Base-by-base conservation (phyloP, 1,284 basidiomycete species). In the Singerocomus inundabilis region DNA sequence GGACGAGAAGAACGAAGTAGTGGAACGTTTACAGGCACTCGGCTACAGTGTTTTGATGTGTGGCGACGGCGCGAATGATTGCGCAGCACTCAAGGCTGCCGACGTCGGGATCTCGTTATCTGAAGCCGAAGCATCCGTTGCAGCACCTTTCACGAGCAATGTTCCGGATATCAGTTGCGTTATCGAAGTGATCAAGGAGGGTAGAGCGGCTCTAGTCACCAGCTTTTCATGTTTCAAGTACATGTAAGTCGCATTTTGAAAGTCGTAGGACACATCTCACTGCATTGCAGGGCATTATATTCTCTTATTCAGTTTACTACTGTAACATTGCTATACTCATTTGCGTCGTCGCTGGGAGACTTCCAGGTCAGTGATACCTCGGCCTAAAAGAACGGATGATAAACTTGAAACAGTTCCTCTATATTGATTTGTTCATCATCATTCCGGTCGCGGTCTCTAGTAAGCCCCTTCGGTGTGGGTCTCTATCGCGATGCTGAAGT, bases 191-290 rank as follows among this genome's bases (percentile, higher is more conserved):
- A 97, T 99, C 74, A 91, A 88, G 60, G 94, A 98, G 67, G 97
- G 97, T 1, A 78, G 97, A 39, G 93, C 93, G 6, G 95, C 97
- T 3, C 75, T 99, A 46, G 96, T 98, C 46, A 99, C 96, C 2
- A 95, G 91, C 63, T 99, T 99, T 72, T 94, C 92, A 59, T 99
- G 97, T 73, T 99, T 99, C 84, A 98, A 98, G 73, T 98, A 96
- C 65, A 98, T 98, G 94, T 92, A 61, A 71, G 89, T 75, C 25
- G 2, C 48, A 2, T 11, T 2, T 15, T 39, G 40, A 42, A 30
- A 39, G 37, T 42, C 35, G 12, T 25, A 21, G 28, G 26, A 44
- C 32, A 33, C 21, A 46, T 46, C 54, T 60, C 13, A 54, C 56
- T 18, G 32, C 25, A 39, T 30, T 53, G 25, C 57, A 92, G 90